Evolutionary conservation across 495 filamentous ascomycete species (phyloP), one percentile per base, ranked within the genome.

Genomic region (Hypoxylon subgilvum): DNA sequence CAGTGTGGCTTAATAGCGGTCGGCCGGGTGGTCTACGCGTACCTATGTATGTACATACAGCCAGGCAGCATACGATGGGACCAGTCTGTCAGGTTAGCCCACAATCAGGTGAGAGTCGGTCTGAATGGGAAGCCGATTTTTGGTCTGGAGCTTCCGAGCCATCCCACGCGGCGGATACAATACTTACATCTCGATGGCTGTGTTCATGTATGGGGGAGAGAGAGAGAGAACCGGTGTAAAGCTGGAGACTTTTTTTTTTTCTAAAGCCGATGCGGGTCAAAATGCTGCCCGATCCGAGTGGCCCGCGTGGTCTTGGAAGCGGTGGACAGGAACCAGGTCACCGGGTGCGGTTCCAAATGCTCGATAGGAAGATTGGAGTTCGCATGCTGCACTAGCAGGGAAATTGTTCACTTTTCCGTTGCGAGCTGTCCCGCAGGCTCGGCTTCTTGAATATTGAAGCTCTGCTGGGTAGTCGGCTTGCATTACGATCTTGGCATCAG

Each of bases 401-500:
- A 52, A 40, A 23, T 41, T n/a, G 39, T 58, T 40, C 17, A 41
- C 19, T 35, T 9, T 34, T n/a, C 36, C 30, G 28, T n/a, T 39
- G 31, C 12, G 43, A 22, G n/a, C 8, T 23, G 22, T 32, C 6
- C 28, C 44, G 34, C 41, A 31, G 22, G 17, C 23, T 47, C 52
- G 3, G 18, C 18, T 25, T n/a, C 27, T 35, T 52, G 49, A 44
- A 50, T 49, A 28, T 58, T 58, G 39, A 34, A 46, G 48, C 49
- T 52, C 27, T 58, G 60, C 39, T 54, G 30, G 60, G 47, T 48
- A 52, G 52, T 27, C 34, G 27, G 13, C 39, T 21, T 41, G 55
- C 55, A 51, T 54, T 27, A 4, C 23, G 8, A 27, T 27, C 23
- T 27, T 27, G 23, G 23, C 23, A 27, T 3, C 8, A 27, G 4